phyloP scores from a whole-genome alignment of 2,329 filamentous ascomycete genomes.

The Sporothrix brasiliensis region DNA sequence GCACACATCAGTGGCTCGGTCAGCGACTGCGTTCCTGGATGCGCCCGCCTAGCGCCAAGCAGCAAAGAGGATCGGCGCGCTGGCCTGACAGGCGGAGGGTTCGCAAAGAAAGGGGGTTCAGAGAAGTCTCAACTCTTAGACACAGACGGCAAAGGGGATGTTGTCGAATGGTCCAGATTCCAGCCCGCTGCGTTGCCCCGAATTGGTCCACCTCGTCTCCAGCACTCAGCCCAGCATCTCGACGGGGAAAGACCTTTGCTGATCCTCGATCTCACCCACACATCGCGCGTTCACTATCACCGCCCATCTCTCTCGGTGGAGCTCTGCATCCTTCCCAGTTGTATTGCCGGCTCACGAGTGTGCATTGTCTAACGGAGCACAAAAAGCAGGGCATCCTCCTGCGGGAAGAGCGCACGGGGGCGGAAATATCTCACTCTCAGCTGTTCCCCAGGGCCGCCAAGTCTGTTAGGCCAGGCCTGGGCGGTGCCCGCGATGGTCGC shows the following conservation, averaged over 20 bases:
- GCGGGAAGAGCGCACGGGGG: slow-evolving; percentile 12
- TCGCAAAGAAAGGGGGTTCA: slow-evolving; percentile 14
- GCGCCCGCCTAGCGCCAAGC: background rate
- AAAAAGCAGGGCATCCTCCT: background rate
- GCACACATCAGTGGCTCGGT: background rate
- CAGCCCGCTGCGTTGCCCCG: background rate
- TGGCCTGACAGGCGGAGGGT: slow-evolving; percentile 10
- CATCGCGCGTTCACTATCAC: background rate
- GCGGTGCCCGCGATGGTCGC: background rate
- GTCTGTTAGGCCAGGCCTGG: background rate
- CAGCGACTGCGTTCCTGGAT: slow-evolving; percentile 1
- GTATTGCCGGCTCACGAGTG: background rate
- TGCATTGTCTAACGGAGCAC: background rate
- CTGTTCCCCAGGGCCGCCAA: background rate
- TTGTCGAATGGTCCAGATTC: background rate
- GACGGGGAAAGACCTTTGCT: background rate
- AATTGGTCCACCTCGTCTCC: slow-evolving; percentile 2
- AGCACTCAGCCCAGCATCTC: slow-evolving; percentile 10
- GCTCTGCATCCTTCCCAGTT: slow-evolving; percentile 8
- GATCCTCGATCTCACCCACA: slow-evolving; percentile 12
- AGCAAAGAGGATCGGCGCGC: background rate
- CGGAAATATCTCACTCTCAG: slow-evolving; percentile 4
- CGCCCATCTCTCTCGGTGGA: slow-evolving; percentile 5
- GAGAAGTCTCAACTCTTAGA: background rate
- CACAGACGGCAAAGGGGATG: background rate